Conservation (phyloP, 352 stramenopile species). For the Achlya hypogyna region DNA sequence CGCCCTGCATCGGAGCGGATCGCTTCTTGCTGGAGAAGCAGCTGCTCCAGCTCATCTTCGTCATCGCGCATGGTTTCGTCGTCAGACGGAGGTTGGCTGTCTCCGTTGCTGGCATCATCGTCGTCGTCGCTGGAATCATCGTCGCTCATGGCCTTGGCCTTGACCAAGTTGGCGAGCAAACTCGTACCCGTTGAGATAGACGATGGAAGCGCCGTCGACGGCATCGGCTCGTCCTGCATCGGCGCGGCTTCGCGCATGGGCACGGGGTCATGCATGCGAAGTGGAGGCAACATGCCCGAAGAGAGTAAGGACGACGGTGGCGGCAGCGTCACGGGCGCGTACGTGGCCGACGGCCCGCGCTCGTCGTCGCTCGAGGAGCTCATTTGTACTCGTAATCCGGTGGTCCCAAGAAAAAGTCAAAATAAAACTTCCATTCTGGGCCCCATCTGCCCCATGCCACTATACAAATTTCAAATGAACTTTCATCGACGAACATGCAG, state of each 20-base stretch:
- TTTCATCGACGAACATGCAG: background rate
- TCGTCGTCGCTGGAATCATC: slow-evolving; percentile 16
- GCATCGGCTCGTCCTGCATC: background rate
- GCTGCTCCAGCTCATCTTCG: slow-evolving; percentile 19
- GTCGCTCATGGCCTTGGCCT: slow-evolving; percentile 15
- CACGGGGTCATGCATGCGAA: background rate
- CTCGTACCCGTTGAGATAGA: slow-evolving; percentile 15
- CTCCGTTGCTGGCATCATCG: background rate
- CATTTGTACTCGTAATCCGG: slow-evolving; percentile 8
- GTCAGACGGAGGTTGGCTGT: background rate
- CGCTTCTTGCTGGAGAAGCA: slow-evolving; percentile 16
- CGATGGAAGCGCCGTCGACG: background rate
- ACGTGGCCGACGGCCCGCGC: background rate
- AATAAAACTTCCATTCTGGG: slow-evolving; percentile 5
- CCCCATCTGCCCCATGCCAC: slow-evolving; percentile 2
- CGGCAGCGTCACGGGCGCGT: background rate
- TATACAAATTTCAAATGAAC: slow-evolving; percentile 18
- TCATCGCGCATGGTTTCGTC: slow-evolving; percentile 1
- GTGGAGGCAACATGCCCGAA: background rate
- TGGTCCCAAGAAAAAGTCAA: background rate
- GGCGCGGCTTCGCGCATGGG: background rate
- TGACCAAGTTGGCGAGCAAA: slow-evolving; percentile 10
- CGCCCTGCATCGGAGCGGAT: background rate
- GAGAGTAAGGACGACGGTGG: background rate
- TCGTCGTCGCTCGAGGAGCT: slow-evolving; percentile 18